phyloP scores from a whole-genome alignment of 352 stramenopile species.

The Chrysophaeum taylorii region DNA sequence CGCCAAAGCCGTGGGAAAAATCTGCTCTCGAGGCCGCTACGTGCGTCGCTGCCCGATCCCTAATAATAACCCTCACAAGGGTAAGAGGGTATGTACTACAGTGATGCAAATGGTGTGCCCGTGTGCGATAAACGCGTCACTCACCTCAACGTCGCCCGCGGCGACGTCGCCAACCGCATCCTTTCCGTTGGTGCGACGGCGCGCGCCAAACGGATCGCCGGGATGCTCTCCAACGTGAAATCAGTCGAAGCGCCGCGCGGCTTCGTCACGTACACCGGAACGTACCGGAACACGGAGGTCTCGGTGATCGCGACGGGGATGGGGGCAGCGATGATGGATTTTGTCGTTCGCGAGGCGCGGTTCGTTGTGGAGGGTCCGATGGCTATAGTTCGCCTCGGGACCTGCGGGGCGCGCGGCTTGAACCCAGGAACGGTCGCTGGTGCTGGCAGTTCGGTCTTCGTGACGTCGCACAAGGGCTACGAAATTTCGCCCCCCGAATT shows the following conservation, averaged over 20 bases:
- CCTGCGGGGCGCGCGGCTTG: too few species aligned
- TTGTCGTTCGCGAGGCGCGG: constrained; percentile 52
- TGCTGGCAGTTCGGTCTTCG: too few species aligned
- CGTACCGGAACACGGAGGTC: constrained; percentile 37
- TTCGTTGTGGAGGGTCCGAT: constrained; percentile 44
- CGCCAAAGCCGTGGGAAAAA: too few species aligned
- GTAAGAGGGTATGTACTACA: too few species aligned
- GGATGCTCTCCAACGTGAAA: constrained; percentile 34
- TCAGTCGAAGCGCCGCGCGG: constrained; percentile 41
- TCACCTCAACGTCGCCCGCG: constrained; percentile 39
- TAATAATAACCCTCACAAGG: too few species aligned
- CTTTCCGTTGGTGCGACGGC: constrained; percentile 41
- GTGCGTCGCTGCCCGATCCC: too few species aligned
- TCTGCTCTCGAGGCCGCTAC: too few species aligned
- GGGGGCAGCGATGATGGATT: constrained; percentile 60
- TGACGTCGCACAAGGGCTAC: too few species aligned
- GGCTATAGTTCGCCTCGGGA: constrained; percentile 52
- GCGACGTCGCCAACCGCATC: constrained; percentile 42
- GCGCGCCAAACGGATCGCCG: constrained; percentile 33
- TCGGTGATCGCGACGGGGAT: constrained; percentile 56
- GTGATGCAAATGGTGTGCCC: constrained; percentile 18
- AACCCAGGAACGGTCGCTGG: too few species aligned
- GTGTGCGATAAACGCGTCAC: constrained; percentile 38
- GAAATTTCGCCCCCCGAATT: too few species aligned
- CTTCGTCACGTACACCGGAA: constrained; percentile 53